Evolutionary conservation across 169 alveolate genomes (phyloP).

Genomic region (Cryptosporidium xiaoi): DNA sequence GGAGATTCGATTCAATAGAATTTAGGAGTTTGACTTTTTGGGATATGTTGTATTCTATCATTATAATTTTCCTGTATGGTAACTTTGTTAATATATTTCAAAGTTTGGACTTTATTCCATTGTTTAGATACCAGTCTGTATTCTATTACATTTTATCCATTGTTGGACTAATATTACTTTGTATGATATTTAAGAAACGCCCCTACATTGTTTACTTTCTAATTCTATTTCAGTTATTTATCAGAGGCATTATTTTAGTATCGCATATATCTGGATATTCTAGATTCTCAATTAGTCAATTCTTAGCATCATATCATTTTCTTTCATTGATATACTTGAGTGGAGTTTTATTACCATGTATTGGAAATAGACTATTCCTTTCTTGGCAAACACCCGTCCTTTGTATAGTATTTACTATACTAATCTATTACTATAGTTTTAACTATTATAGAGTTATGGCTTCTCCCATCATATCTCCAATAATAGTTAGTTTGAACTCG

Average conservation of each 20-base stretch:
- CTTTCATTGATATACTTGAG: slow-evolving; percentile 4
- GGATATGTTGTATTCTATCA: too few species aligned
- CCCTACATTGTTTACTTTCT: slow-evolving; percentile 1
- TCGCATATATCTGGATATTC: neutral
- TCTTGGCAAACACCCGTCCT: slow-evolving; percentile 8
- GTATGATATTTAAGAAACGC: slow-evolving; percentile 17
- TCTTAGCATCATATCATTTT: slow-evolving; percentile 11
- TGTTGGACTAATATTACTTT: neutral
- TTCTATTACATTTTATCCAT: neutral
- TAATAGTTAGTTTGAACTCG: slow-evolving; percentile 9
- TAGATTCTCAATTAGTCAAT: neutral
- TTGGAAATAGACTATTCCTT: neutral
- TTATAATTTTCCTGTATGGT: too few species aligned
- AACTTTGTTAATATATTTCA: too few species aligned
- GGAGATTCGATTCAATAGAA: too few species aligned
- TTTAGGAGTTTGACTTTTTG: too few species aligned
- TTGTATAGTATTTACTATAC: neutral
- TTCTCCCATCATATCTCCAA: slow-evolving; percentile 33
- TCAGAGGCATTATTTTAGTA: neutral
- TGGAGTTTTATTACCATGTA: slow-evolving; percentile 17
- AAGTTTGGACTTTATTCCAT: too few species aligned
- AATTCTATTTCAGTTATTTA: neutral
- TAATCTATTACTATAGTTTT: neutral
- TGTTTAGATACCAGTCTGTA: neutral
- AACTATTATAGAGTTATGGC: slow-evolving; percentile 1